Evolutionary conservation across 2,329 filamentous ascomycete genomes (phyloP), one percentile per base, ranked within the genome.

Genomic region (Talaromyces pinophilus): DNA sequence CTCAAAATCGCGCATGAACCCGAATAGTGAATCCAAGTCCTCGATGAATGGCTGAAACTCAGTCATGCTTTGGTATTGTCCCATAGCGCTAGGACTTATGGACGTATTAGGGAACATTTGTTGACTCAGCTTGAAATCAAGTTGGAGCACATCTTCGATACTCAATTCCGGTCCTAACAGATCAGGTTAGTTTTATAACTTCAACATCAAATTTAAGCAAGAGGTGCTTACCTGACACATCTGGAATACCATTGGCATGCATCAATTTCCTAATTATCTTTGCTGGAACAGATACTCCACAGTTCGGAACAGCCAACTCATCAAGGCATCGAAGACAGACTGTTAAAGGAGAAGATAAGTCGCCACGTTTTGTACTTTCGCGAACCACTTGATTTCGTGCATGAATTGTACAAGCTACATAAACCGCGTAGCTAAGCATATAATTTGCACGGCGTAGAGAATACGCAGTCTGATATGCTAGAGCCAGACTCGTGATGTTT

Each of bases 381-480:
- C 42, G 42, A 10, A 44, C 42, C 42, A 44, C 42, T 15, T 19
- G 42, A 17, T 79, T 81, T 33, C 78, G 73, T 5, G 79, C 78
- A 61, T 80, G 79, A 57, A 81, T 80, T 0, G 78, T 80, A 66
- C 77, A 79, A 2, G 79, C 75, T 15, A 80, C 78, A 70, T 82
- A 82, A 1, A 80, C 72, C 10, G 79, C 78, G 61, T 82, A 82
- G 25, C 77, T 78, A 4, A 81, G 72, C 4, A 82, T 66, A 70
- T 81, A 82, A 1, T 44, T 44, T 78, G 78, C 0, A 79, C 79
- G 1, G 77, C 74, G 0, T 78, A 75, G 0, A 82, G 72, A 0
- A 48, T 82, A 81, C 0, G 76, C 74, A 1, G 74, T 72, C 50
- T 77, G 75, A 62, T 82, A 83, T 11, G 69, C 69, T 22, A 71